These are phyloP conservation scores for Collybia mongolica DNA, from an alignment of 768 basidiomycete genomes.

Conservation along the genomic window DNA sequence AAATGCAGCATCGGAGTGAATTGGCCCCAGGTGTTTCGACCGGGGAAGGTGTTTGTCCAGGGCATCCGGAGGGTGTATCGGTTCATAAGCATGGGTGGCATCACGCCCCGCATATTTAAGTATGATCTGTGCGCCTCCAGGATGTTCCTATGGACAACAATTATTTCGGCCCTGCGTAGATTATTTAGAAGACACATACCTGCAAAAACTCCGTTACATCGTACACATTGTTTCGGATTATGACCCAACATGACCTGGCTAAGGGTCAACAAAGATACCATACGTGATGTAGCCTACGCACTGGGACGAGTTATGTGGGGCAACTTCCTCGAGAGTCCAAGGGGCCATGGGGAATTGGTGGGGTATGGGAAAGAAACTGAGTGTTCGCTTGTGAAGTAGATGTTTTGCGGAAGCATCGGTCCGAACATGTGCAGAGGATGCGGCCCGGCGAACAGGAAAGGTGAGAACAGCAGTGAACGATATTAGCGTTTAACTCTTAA, in stretches of 20 bases:
- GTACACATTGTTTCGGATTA: constrained; percentile 79
- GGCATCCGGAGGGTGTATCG: constrained; percentile 84
- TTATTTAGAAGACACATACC: constrained; percentile 27
- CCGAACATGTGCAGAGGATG: no score
- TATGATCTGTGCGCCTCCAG: constrained; percentile 82
- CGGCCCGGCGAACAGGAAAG: no score
- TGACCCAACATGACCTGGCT: constrained; percentile 78
- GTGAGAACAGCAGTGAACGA: no score
- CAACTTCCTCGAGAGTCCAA: constrained; percentile 56
- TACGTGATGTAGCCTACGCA: constrained; percentile 22
- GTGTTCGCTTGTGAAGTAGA: no score
- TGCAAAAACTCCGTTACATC: constrained; percentile 80
- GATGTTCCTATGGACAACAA: constrained; percentile 54
- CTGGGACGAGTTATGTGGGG: constrained; percentile 55
- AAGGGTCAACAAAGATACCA: constrained; percentile 7
- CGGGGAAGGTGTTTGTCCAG: constrained; percentile 68
- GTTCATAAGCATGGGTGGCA: constrained; percentile 74
- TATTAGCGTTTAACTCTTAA: no score
- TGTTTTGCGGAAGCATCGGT: background rate
- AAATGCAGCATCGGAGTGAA: constrained; percentile 47
- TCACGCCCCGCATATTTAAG: constrained; percentile 83
- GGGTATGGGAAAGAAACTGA: constrained; percentile 4
- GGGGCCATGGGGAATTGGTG: constrained; percentile 35
- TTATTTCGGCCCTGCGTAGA: background rate
- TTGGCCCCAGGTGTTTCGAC: constrained; percentile 70